Base-by-base conservation (phyloP, 345 rosid genomes). In the Rubroshorea leprosula region DNA sequence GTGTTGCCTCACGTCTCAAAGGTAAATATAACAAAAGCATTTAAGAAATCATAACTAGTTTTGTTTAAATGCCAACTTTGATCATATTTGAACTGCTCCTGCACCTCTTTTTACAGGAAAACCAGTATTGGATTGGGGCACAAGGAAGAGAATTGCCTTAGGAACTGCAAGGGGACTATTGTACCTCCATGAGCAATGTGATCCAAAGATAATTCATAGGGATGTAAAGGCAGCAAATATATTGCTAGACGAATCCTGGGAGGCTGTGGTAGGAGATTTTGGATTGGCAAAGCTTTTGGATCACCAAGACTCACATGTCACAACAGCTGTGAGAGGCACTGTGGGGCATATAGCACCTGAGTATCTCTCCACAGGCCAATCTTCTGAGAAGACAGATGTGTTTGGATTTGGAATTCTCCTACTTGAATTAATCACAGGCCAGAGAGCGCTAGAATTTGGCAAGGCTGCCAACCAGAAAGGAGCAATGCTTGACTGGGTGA, bases 221-320 rank as follows among this genome's bases (percentile, higher is more conserved):
- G 99, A 93, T 65, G 99, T 93, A n/a, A 93, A 93, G 76, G 99
- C 99, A 31, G 99, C 99, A 44, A 93, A 93, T 57, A 83, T 93
- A 58, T 73, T 93, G 69, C 87, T 93, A 7, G 99, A 93, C 62
- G 99, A 89, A 47, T 71, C 81, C 8, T 92, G 80, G 47, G 99
- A 89, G 69, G 99, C 99, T 16, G 96, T 92, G 47, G 99, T 93
- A 0, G 99, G 99, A 10, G 99, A 93, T 65, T 92, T 93, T 52
- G 99, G 99, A 48, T 71, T 93, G 22, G 99, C 99, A 24, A 93
- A 89, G 73, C 86, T 92, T 62, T 75, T 93, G 74, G 97, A 93
- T 69, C 95, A 93, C 69, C 90, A 93, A 61, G 97, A 93, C 69
- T 86, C 99, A 16, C 99, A 92, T 65, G 97, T 92, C 49, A 92